Conservation (phyloP, 139 green algal species). For the Klebsormidium nitens region DNA sequence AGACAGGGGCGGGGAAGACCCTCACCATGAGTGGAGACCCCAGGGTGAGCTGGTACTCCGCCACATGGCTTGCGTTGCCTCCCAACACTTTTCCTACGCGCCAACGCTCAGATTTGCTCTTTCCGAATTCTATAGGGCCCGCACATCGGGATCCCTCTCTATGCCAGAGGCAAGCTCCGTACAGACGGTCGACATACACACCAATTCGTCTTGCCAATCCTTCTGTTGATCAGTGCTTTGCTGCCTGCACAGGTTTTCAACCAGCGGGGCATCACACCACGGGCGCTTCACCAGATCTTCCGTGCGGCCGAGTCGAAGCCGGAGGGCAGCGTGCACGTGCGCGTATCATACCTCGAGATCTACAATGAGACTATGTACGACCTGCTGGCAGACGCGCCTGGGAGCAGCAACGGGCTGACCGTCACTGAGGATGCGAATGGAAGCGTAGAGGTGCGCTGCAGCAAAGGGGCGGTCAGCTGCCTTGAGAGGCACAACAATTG, state of each 20-base stretch:
- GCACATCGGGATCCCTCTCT: slow-evolving; percentile 58
- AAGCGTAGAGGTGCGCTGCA: too few species aligned
- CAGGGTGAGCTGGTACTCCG: slow-evolving; percentile 3
- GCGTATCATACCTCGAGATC: slow-evolving; percentile 68
- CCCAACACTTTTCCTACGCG: neutral
- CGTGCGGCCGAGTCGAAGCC: slow-evolving; percentile 51
- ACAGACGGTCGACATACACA: too few species aligned
- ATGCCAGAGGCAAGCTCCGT: neutral
- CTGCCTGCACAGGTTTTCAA: slow-evolving; percentile 37
- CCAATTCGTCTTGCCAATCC: too few species aligned
- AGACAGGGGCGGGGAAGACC: slow-evolving; percentile 78
- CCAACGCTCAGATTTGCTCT: neutral
- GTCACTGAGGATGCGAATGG: neutral
- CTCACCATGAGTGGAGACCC: slow-evolving; percentile 68
- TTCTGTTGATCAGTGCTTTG: neutral
- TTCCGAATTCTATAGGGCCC: slow-evolving; percentile 8
- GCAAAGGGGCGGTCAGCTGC: too few species aligned
- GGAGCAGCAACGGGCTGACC: neutral
- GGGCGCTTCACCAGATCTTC: slow-evolving; percentile 67
- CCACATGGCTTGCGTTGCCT: neutral
- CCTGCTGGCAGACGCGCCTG: slow-evolving; percentile 52
- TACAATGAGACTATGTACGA: slow-evolving; percentile 69
- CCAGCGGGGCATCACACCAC: slow-evolving; percentile 68
- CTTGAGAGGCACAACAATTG: too few species aligned
- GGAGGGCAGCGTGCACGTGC: slow-evolving; percentile 46